Conservation (phyloP, 768 basidiomycete genomes). For the Leccinellum albellum region DNA sequence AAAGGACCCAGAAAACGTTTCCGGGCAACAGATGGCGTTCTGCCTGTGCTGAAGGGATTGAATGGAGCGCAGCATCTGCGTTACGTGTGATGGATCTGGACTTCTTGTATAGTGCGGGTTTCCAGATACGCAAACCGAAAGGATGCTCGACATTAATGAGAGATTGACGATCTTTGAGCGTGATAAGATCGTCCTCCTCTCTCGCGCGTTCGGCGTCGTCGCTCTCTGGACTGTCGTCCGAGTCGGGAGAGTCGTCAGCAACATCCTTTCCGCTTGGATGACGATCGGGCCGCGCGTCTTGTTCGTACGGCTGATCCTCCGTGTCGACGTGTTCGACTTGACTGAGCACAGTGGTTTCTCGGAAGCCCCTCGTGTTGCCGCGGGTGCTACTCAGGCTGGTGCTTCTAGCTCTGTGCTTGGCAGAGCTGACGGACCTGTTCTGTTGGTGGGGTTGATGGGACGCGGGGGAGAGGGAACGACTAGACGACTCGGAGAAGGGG, state of each 20-base stretch:
- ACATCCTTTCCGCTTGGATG: constrained; percentile 39
- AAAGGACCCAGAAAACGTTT: constrained; percentile 87
- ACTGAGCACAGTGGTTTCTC: constrained; percentile 43
- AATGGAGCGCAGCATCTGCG: constrained; percentile 92
- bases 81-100: constrained; percentile 93
- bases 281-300: constrained; percentile 21
- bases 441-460: constrained; percentile 43
- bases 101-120: constrained; percentile 98
- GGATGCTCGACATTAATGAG: constrained; percentile 99
- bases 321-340: constrained; percentile 50
- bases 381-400: constrained; percentile 60
- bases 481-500: constrained; percentile 42
- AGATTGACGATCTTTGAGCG: constrained; percentile 92
- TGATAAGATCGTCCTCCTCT: constrained; percentile 80
- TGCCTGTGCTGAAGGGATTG: constrained; percentile 87
- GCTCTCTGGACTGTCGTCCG: constrained; percentile 38
- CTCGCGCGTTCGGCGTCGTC: constrained; percentile 21
- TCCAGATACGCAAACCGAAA: constrained; percentile 99
- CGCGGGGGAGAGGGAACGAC: constrained; percentile 44
- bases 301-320: constrained; percentile 36
- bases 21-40: constrained; percentile 91
- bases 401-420: constrained; percentile 50
- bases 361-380: constrained; percentile 41
- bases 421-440: constrained; percentile 51
- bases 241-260: constrained; percentile 39